Conservation (phyloP, 176 grass and related monocot species). For the Carex pumila region DNA sequence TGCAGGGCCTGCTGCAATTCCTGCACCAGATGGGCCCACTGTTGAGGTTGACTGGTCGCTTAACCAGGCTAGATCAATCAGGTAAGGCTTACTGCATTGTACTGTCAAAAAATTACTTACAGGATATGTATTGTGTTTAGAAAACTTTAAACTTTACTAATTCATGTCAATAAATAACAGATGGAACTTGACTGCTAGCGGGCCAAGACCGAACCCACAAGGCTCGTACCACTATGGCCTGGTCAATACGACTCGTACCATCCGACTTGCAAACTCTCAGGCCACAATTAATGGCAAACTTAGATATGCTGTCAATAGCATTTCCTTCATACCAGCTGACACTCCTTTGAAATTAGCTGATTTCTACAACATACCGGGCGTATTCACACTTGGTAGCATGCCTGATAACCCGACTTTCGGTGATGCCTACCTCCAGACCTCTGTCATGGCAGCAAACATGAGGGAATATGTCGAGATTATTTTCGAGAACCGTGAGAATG, state of each 20-base stretch:
- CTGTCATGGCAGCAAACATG: conserved; percentile 80
- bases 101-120: not conserved
- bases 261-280: conserved; percentile 61
- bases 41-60: conserved; percentile 68
- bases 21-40: conserved; percentile 53
- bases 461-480: conserved; percentile 78
- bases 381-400: conserved; percentile 72
- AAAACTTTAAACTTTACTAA: not conserved
- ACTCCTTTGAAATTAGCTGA: conserved; percentile 86
- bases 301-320: conserved; percentile 82
- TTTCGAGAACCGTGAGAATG: conserved; percentile 69
- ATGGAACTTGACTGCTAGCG: conserved; percentile 87
- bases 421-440: conserved; percentile 58
- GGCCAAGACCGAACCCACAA: conserved; percentile 96
- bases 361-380: conserved; percentile 79
- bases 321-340: conserved; percentile 68
- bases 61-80: conserved; percentile 86
- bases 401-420: conserved; percentile 57
- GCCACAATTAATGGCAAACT: conserved; percentile 67
- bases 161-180: conserved; percentile 26
- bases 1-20: conserved; percentile 21
- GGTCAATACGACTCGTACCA: conserved; percentile 85
- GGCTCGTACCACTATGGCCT: conserved; percentile 91
- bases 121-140: not conserved
- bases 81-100: conserved; percentile 26